These are phyloP conservation scores for Plectranthus barbatus DNA, from an alignment of 257 asterid genomes.

Conservation along the genomic window DNA sequence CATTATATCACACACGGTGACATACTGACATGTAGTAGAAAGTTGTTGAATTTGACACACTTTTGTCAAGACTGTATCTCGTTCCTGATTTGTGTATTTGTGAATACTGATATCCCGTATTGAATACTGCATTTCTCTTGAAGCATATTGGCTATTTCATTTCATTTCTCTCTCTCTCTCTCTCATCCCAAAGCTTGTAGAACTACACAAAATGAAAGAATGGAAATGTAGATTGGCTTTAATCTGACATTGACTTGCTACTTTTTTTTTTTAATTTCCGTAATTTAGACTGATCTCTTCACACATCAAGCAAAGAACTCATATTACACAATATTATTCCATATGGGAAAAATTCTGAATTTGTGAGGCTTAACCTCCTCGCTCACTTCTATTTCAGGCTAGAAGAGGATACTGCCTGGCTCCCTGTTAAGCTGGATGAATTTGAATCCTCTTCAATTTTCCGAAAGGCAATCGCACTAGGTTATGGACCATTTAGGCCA, in stretches of 20 bases:
- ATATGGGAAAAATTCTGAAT: neutral
- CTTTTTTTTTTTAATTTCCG: neutral
- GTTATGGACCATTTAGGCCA: constrained; percentile 78
- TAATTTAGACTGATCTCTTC: neutral
- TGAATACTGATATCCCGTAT: neutral
- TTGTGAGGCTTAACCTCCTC: neutral
- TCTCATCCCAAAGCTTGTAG: too few relatives aligned
- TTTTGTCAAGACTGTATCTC: neutral
- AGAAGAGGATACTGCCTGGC: constrained; percentile 94
- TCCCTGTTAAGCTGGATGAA: constrained; percentile 57
- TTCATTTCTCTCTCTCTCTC: too few relatives aligned
- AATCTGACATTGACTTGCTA: neutral
- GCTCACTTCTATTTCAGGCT: constrained; percentile 44
- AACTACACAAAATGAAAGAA: neutral
- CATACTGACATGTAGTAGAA: neutral
- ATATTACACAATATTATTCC: neutral
- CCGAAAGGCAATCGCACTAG: constrained; percentile 70
- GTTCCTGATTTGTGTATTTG: neutral
- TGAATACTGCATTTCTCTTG: neutral
- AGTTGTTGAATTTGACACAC: neutral
- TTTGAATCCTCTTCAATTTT: constrained; percentile 41
- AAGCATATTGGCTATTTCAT: neutral
- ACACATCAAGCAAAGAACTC: neutral
- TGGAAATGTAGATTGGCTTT: neutral
- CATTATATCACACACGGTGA: too few relatives aligned